Conservation (phyloP, 2,329 filamentous ascomycete species). For the Lithohypha guttulata region DNA sequence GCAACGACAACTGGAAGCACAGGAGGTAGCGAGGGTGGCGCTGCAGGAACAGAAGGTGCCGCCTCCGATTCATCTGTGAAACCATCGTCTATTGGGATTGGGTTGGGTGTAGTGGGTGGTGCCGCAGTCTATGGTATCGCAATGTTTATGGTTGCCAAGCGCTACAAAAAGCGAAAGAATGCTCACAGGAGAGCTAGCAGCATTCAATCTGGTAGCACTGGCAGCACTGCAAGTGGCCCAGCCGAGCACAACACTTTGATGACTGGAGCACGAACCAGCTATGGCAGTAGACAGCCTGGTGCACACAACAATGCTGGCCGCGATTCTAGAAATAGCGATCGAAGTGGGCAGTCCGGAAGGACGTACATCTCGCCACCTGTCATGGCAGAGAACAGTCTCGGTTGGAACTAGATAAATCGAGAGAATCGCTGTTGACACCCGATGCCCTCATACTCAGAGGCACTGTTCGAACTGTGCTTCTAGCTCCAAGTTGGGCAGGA, state of each 20-base stretch:
- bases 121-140: slow-evolving; percentile 82
- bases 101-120: slow-evolving; percentile 64
- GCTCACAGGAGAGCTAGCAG: slow-evolving; percentile 69
- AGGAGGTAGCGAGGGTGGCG: slow-evolving; percentile 32
- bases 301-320: slow-evolving; percentile 30
- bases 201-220: slow-evolving; percentile 44
- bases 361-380: slow-evolving; percentile 79
- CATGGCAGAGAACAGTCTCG: slow-evolving; percentile 86
- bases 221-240: slow-evolving; percentile 34
- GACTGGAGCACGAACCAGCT: slow-evolving; percentile 46
- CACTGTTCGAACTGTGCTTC: too few relatives aligned
- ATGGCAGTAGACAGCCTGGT: slow-evolving; percentile 32
- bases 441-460: too few relatives aligned
- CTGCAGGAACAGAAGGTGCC: slow-evolving; percentile 38
- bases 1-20: slow-evolving; percentile 27
- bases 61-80: slow-evolving; percentile 28
- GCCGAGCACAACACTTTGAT: slow-evolving; percentile 29
- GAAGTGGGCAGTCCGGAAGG: slow-evolving; percentile 40
- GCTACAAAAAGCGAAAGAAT: slow-evolving; percentile 79
- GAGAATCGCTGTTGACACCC: too few relatives aligned
- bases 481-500: too few relatives aligned
- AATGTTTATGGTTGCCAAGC: slow-evolving; percentile 85
- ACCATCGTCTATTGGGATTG: slow-evolving; percentile 52
- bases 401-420: slow-evolving; percentile 96
- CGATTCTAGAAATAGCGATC: slow-evolving; percentile 49